Conservation (phyloP, 108 stramenopile species). For the Cyclotella atomus region DNA sequence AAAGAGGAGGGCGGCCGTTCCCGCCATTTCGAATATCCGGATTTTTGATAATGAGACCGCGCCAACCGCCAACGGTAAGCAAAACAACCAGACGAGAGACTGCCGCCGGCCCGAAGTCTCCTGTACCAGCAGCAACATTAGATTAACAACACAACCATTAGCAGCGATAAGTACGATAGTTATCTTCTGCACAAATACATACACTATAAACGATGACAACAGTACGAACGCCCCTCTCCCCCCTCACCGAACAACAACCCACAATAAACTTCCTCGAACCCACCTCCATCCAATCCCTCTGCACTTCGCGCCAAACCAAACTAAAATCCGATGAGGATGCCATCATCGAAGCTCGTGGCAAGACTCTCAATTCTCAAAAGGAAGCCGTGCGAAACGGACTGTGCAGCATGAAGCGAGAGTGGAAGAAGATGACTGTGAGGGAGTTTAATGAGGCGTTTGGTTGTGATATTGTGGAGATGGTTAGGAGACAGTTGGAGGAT, state of each 20-base stretch:
- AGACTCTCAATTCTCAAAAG: slow-evolving; percentile 30
- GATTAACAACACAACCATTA: no score
- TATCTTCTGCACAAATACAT: no score
- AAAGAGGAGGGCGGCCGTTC: no score
- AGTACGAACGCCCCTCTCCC: neutral
- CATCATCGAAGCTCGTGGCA: slow-evolving; percentile 18
- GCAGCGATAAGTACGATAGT: no score
- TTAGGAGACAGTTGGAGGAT: slow-evolving; percentile 34
- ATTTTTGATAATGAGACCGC: no score
- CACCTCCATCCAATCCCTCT: slow-evolving; percentile 22
- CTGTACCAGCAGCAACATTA: no score
- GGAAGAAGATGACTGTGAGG: slow-evolving; percentile 64
- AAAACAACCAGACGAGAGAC: no score
- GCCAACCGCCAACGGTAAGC: no score
- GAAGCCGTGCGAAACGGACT: slow-evolving; percentile 22
- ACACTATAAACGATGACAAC: no score
- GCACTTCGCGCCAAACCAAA: slow-evolving; percentile 17
- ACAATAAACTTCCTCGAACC: slow-evolving; percentile 31
- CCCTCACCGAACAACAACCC: neutral
- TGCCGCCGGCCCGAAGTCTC: no score
- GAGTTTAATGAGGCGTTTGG: slow-evolving; percentile 69
- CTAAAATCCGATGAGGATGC: slow-evolving; percentile 26
- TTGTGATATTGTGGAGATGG: slow-evolving; percentile 62
- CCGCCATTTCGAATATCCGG: no score
- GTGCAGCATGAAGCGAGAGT: slow-evolving; percentile 54